Evolutionary conservation across 345 rosid species (phyloP), one percentile per base, ranked within the genome.

Genomic region (Bruguiera parviflora): DNA sequence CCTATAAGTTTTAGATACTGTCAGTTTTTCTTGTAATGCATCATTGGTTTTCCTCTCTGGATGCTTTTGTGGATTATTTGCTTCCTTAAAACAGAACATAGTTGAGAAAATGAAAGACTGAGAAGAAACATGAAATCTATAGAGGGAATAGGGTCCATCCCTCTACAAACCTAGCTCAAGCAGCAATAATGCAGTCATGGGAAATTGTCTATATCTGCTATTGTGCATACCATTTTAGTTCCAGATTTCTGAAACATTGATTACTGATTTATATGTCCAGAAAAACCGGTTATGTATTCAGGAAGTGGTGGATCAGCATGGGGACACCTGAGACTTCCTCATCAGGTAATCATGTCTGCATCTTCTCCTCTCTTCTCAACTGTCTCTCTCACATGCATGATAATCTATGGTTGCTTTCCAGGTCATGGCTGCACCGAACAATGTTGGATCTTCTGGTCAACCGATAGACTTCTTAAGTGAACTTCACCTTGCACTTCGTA

Each of bases 401-500:
- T 68, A 37, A 19, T 58, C 24, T 55, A 53, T 66, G 31, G 66
- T 62, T 69, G 64, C 18, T 61, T 69, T 68, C 53, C 81, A 88
- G 92, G 35, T 78, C 56, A 68, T 75, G 72, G 58, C 76, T 52
- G 68, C 74, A 46, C 29, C 78, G n/a, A 79, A 73, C 75, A 80
- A 62, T 58, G 65, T 20, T 7, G 84, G 75, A 63, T 63, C 82
- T 24, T 61, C 82, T 39, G 82, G 78, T 58, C 55, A 82, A n/a
- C 88, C 78, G 75, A 76, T 75, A 69, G 91, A 85, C 71, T 86
- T 88, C 75, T 65, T 86, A 73, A 78, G 78, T 47, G 94, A 88
- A 76, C 89, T 86, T 67, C 80, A 68, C 32, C 77, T 67, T 65
- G 83, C 82, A 74, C 82, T 89, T 77, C 79, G 53, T 55, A 67